phyloP scores from a whole-genome alignment of 1,139 yeast species.

The Petasospora fabianii region DNA sequence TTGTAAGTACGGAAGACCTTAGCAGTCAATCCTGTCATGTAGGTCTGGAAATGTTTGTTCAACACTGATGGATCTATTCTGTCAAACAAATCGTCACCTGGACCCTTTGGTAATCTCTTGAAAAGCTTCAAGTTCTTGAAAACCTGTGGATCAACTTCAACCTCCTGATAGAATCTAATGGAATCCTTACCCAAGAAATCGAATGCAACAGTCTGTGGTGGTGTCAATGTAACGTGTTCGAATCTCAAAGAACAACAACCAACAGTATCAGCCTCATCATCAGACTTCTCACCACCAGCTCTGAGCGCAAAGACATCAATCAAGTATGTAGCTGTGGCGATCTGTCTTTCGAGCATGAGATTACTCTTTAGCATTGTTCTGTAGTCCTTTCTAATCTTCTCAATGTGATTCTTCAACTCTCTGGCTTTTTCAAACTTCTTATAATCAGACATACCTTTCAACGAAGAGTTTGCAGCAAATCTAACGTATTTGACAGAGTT shows the following conservation, averaged over 20 bases:
- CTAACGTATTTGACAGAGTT: conserved; percentile 83
- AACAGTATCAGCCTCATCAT: conserved; percentile 97
- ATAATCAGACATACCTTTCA: conserved; percentile 87
- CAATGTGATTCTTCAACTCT: conserved; percentile 70
- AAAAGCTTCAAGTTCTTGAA: conserved; percentile 84
- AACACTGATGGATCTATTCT: conserved; percentile 78
- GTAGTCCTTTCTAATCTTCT: conserved; percentile 72
- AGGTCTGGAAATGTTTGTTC: conserved; percentile 82
- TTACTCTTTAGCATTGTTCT: conserved; percentile 64
- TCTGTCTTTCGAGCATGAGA: conserved; percentile 82
- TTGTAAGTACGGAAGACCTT: conserved; percentile 97
- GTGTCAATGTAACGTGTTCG: conserved; percentile 82
- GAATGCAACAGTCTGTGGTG: conserved; percentile 85
- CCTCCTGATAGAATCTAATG: conserved; percentile 87
- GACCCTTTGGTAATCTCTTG: conserved; percentile 81
- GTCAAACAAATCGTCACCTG: conserved; percentile 92
- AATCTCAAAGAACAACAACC: conserved; percentile 94
- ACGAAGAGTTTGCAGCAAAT: conserved; percentile 85
- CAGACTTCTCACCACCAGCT: conserved; percentile 98
- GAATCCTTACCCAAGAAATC: conserved; percentile 97
- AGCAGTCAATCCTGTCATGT: conserved; percentile 93
- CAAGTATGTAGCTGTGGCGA: conserved; percentile 90
- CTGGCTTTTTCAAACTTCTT: conserved; percentile 94
- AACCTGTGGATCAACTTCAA: conserved; percentile 84
- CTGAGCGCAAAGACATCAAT: conserved; percentile 94